phyloP scores from a whole-genome alignment of 1,284 basidiomycete genomes.

The Singerocomus inundabilis region DNA sequence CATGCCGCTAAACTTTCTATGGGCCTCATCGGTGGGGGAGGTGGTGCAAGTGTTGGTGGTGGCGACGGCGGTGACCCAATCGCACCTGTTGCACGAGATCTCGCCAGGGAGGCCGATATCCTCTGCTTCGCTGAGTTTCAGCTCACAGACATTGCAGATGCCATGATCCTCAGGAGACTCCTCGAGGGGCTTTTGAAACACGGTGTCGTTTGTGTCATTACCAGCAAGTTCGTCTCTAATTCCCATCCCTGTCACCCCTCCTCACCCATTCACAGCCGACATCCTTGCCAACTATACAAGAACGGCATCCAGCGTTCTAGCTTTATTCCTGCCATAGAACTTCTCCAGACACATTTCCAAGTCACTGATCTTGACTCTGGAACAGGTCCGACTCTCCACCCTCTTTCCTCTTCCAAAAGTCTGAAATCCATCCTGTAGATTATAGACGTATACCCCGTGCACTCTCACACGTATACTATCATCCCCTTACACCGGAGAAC shows the following conservation, averaged over 20 bases:
- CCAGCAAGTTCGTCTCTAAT: slow-evolving; percentile 77
- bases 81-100: slow-evolving; percentile 82
- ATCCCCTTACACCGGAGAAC: slow-evolving; percentile 71
- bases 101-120: slow-evolving; percentile 83
- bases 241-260: background rate
- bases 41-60: slow-evolving; percentile 27
- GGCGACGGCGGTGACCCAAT: slow-evolving; percentile 79
- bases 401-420: background rate
- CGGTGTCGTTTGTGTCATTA: slow-evolving; percentile 94
- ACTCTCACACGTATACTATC: slow-evolving; percentile 89
- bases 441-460: slow-evolving; percentile 90
- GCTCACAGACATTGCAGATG: slow-evolving; percentile 98
- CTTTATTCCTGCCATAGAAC: slow-evolving; percentile 93
- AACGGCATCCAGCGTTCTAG: slow-evolving; percentile 98
- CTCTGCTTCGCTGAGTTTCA: slow-evolving; percentile 99
- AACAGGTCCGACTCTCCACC: slow-evolving; percentile 58
- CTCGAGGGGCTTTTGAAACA: slow-evolving; percentile 83
- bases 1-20: slow-evolving; percentile 74
- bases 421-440: slow-evolving; percentile 50
- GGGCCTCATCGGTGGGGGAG: slow-evolving; percentile 44
- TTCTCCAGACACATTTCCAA: slow-evolving; percentile 84
- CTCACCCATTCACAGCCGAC: slow-evolving; percentile 63
- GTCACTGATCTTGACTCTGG: slow-evolving; percentile 94
- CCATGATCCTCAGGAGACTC: slow-evolving; percentile 93
- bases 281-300: slow-evolving; percentile 97